A percentile compares a stretch with the other conserved stretches of the same genome.
phyloP scores from a whole-genome alignment of 2,329 filamentous ascomycete species.

The Alternaria metachromatica region DNA sequence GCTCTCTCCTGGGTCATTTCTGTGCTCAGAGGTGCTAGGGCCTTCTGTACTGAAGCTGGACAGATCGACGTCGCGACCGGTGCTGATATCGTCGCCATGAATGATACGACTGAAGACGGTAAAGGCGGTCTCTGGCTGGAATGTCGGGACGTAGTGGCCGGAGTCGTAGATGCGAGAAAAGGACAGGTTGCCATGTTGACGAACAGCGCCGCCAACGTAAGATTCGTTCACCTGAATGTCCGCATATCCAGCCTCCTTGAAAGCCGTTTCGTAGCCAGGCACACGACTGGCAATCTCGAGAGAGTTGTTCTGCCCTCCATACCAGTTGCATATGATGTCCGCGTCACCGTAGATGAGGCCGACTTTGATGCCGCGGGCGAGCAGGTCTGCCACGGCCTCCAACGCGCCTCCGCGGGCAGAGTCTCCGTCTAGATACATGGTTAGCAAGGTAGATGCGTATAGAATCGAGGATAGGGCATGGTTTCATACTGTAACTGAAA shows the following conservation, averaged over 20 bases:
- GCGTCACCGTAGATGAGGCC: conserved; percentile 74
- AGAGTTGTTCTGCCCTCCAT: conserved; percentile 77
- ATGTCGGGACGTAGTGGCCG: conserved; percentile 58
- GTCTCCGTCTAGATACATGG: conserved; percentile 50
- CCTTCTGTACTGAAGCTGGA: conserved; percentile 64
- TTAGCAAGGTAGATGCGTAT: conserved; percentile 8
- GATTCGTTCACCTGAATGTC: conserved; percentile 72
- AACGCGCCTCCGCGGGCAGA: conserved; percentile 50
- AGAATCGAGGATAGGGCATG: neutral
- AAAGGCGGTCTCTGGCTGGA: conserved; percentile 55
- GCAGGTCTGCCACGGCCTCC: conserved; percentile 51
- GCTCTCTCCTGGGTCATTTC: conserved; percentile 56
- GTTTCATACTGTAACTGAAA: conserved; percentile 42
- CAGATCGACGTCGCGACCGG: conserved; percentile 59
- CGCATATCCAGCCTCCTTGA: conserved; percentile 72
- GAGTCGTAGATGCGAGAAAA: conserved; percentile 60
- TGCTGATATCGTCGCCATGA: conserved; percentile 56
- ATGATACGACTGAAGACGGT: conserved; percentile 61
- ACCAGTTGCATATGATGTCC: conserved; percentile 65
- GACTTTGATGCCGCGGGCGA: conserved; percentile 58
- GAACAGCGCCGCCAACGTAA: conserved; percentile 73
- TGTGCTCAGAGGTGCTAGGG: conserved; percentile 63
- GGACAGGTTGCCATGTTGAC: conserved; percentile 73
- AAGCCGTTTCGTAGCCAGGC: conserved; percentile 58
- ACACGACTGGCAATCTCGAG: conserved; percentile 56